Evolutionary conservation across 495 filamentous ascomycete genomes (phyloP), one percentile per base, ranked within the genome.

Genomic region (Lophium mytilinum): DNA sequence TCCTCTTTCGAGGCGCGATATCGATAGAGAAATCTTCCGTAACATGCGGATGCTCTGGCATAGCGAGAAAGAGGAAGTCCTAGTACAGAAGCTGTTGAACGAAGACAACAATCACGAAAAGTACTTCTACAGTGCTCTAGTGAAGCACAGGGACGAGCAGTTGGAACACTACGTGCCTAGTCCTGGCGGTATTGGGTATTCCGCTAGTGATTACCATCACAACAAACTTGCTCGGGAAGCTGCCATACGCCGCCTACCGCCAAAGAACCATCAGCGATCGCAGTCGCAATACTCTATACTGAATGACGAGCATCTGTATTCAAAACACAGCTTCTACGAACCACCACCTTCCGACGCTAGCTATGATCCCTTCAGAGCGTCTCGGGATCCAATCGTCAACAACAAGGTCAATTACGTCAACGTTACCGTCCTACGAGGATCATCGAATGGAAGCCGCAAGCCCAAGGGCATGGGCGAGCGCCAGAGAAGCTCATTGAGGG

Each of bases 31-130:
- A 56, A 77, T 96, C 34, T 64, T 97, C 34, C 78, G 89, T 33
- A 91, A 95, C 67, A 73, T 98, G 49, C 85, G 86, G 57, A 87
- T 89, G 7, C 69, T 97, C 55, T 97, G 89, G 89, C 91, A 96
- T 71, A 81, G 81, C 55, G 84, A 86, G 43, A 78, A 80, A 33
- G 84, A 90, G 51, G 77, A 84, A n/a, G 74, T 80, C 3, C 66
- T 96, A n/a, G 75, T 85, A 37, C 72, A 81, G 57, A 82, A 77
- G 57, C 71, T 96, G 3, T 66, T 83, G 30, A 81, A 75, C 55
- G 71, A 83, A 11, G 84, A 87, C 86, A 92, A 80, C 1, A 96
- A 92, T 56, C 86, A 95, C 36, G 89, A 96, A 65, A 91, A 94
- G 60, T 75, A 90, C 65, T 94, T 97, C 62, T 98, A 97, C 74